Base-by-base conservation (phyloP, 2,329 filamentous ascomycete genomes). In the Ceratocystis colombiana region DNA sequence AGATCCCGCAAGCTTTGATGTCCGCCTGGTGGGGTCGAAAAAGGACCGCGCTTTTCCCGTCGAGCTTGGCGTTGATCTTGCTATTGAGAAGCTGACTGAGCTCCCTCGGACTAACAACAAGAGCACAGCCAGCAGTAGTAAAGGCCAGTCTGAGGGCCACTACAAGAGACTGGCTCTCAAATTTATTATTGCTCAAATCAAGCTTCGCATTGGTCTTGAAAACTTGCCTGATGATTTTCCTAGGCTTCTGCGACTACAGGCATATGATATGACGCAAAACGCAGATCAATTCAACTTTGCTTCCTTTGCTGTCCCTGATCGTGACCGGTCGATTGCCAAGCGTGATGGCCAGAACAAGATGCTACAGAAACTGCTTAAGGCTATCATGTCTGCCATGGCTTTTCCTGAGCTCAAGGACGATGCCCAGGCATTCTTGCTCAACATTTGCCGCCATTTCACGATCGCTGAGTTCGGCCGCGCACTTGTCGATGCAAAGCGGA, bases 81-180 rank as follows among this genome's bases (percentile, higher is more conserved):
- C 95, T 0, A 89, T 97, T 69, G 85, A 87, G 66, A 96, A 95
- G 74, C 77, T 99, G 59, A 88, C 88, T 79, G 93, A 97, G 72
- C 76, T 84, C 0, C 86, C 90, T 0, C 93, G 88, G 80, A 75
- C 76, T 22, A 64, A 44, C 28, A 30, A 50, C 30, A 65, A 57
- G 28, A 84, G 82, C 70, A 77, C 75, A 17, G 76, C 73, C 46
- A 66, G 57, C 25, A 64, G 48, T 8, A 66, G 72, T 5, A 76
- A 80, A 67, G 88, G 88, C 70, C 85, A 88, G 45, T 77, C 78
- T 33, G 93, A 97, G 72, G 79, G 79, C 0, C 94, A 89, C 74
- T 96, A 99, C 79, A 97, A 97, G 77, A 88, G 89, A 72, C 91
- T 99, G 75, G 90, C 95, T 0, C 85, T 96, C 70, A 86, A 91